phyloP scores from a whole-genome alignment of 2,329 filamentous ascomycete species.

The Alternaria angustiovoidea region DNA sequence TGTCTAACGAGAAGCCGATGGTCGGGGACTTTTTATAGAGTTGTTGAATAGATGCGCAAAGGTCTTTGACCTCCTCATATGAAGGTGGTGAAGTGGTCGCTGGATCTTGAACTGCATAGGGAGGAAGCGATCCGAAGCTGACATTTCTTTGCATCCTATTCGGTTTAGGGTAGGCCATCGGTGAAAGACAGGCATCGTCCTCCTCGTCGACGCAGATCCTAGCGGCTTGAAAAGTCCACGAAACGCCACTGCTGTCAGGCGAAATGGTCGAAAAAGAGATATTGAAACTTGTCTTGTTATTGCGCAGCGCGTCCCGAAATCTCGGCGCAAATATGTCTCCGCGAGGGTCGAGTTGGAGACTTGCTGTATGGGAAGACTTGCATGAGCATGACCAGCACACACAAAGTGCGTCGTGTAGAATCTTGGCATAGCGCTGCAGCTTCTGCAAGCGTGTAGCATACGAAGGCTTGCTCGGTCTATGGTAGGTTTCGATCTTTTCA shows the following conservation, averaged over 20 bases:
- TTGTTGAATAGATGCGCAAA: constrained; percentile 47
- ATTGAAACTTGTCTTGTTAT: constrained; percentile 41
- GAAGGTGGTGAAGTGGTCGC: constrained; percentile 11
- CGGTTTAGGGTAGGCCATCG: constrained; percentile 25
- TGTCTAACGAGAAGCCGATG: constrained; percentile 47
- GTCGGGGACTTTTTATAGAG: constrained; percentile 33
- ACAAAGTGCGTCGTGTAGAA: constrained; percentile 40
- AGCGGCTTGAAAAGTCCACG: constrained; percentile 46
- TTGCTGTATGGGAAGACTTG: constrained; percentile 42
- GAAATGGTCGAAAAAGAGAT: constrained; percentile 42
- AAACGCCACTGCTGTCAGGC: constrained; percentile 15
- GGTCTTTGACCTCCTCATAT: constrained; percentile 45
- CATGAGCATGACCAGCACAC: constrained; percentile 48
- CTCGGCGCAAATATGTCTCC: constrained; percentile 33
- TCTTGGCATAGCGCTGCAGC: constrained; percentile 46
- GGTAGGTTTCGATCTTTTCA: constrained; percentile 48
- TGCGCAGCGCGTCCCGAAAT: constrained; percentile 18
- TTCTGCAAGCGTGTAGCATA: constrained; percentile 44
- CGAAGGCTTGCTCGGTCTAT: constrained; percentile 45
- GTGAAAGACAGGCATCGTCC: constrained; percentile 20
- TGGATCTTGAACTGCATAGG: constrained; percentile 42
- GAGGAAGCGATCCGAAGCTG: constrained; percentile 46
- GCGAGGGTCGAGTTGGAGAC: constrained; percentile 45
- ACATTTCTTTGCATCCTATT: constrained; percentile 37
- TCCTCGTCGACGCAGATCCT: constrained; percentile 44